Evolutionary conservation across 768 basidiomycete species (phyloP).

Genomic region (Rhodotorula paludigena): DNA sequence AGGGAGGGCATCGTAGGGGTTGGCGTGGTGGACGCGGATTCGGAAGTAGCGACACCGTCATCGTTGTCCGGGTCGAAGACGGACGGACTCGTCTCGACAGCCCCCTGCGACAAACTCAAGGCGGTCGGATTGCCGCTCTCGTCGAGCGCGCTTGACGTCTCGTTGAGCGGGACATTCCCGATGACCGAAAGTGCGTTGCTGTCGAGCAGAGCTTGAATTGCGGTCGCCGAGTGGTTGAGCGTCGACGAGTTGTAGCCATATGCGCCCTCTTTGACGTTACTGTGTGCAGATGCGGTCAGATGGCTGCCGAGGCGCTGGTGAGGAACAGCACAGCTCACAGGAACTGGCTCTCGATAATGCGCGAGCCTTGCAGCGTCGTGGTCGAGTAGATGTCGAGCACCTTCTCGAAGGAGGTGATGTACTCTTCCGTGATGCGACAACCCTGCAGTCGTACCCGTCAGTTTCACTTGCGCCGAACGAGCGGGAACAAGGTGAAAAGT

Average conservation of each 20-base stretch:
- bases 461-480: no score
- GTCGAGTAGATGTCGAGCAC: constrained; percentile 74
- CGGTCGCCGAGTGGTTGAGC: constrained; percentile 49
- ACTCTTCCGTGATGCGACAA: constrained; percentile 70
- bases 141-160: background rate
- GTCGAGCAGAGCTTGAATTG: constrained; percentile 51
- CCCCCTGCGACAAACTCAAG: no score
- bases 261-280: constrained; percentile 23
- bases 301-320: background rate
- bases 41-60: background rate
- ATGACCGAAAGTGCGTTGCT: constrained; percentile 17
- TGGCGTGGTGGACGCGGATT: background rate
- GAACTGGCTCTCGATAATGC: constrained; percentile 47
- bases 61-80: constrained; percentile 1
- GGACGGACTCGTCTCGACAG: background rate
- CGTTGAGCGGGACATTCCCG: constrained; percentile 25
- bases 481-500: background rate
- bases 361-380: constrained; percentile 58
- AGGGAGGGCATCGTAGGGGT: background rate
- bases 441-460: constrained; percentile 47
- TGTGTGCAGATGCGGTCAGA: background rate
- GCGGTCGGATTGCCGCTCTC: background rate
- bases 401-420: constrained; percentile 63
- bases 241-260: constrained; percentile 45
- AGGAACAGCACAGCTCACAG: constrained; percentile 12